Evolutionary conservation across 208 protist genomes (phyloP).

Genomic region (Naegleria lovaniensis): DNA sequence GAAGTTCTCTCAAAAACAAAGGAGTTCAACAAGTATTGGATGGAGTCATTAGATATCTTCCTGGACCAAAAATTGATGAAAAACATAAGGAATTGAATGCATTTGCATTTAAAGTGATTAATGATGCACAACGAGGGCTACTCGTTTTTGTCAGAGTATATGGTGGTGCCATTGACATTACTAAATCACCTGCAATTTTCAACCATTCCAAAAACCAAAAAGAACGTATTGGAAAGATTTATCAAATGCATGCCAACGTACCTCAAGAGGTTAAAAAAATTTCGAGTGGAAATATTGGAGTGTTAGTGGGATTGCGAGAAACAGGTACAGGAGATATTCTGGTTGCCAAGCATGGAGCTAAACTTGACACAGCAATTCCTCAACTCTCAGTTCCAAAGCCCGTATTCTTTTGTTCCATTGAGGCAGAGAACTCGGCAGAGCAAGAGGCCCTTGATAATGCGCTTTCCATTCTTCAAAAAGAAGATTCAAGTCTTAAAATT

Average conservation of each 20-base stretch:
- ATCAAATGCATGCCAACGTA: constrained; percentile 32
- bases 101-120: constrained; percentile 51
- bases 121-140: constrained; percentile 39
- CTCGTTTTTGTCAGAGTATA: constrained; percentile 50
- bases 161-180: constrained; percentile 34
- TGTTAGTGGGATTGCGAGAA: constrained; percentile 42
- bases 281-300: constrained; percentile 42
- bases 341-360: background rate
- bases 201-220: constrained; percentile 29
- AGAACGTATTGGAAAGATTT: constrained; percentile 32
- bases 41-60: constrained; percentile 74
- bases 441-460: constrained; percentile 39
- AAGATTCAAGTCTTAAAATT: constrained; percentile 40
- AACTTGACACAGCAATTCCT: background rate
- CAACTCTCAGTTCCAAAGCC: constrained; percentile 39
- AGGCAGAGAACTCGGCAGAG: constrained; percentile 32
- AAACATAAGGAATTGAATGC: constrained; percentile 20
- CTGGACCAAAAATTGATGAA: constrained; percentile 57
- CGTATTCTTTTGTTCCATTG: constrained; percentile 52
- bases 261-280: constrained; percentile 17
- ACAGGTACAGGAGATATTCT: constrained; percentile 48
- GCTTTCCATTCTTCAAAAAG: constrained; percentile 22
- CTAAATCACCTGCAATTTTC: background rate
- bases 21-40: constrained; percentile 84
- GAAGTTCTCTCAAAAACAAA: constrained; percentile 69